Evolutionary conservation across 2,329 filamentous ascomycete genomes (phyloP), one percentile per base, ranked within the genome.

Genomic region (Cordyceps fumosorosea): DNA sequence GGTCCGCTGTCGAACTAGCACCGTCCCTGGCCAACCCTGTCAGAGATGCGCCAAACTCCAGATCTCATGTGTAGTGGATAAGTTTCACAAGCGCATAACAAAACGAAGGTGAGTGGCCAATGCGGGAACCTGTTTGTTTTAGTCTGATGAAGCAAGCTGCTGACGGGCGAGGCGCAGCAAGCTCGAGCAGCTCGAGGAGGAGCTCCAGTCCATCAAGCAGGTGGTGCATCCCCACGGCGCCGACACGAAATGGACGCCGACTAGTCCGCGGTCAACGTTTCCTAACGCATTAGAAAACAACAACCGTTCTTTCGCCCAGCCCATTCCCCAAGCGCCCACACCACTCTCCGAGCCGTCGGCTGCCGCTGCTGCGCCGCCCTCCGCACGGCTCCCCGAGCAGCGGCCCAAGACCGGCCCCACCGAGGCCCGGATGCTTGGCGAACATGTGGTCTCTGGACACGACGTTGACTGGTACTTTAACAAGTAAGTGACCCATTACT

Each of bases 401-500:
- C 67, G 60, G 11, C 60, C 62, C 53, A 71, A 71, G 57, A 62
- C 66, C 18, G 70, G 70, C 3, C 69, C 72, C 44, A 70, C 71
- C 62, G 73, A 78, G 56, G 71, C 81, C 1, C 75, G 81, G 54
- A 74, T 79, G 5, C 67, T 84, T 12, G 78, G 76, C 2, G 78
- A 77, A 3, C 75, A 77, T 10, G 74, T 80, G 1, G 77, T 84
- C 54, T 75, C 81, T 0, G 79, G 80, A 0, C 78, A 81, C 48
- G 81, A 84, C 50, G 79, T 84, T 59, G 78, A 82, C 60, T 81
- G 77, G 67, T 84, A 84, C 65, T 84, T 84, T 68, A 75, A 80
- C 63, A 81, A 79, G 77, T 81, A 65, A 62, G 72, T 40, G 16
- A 1, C 7, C 18, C 11, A n/a, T 40, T 12, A 5, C 20, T 55